Conservation (phyloP, 2,329 filamentous ascomycete species). For the Xylaria sp. region DNA sequence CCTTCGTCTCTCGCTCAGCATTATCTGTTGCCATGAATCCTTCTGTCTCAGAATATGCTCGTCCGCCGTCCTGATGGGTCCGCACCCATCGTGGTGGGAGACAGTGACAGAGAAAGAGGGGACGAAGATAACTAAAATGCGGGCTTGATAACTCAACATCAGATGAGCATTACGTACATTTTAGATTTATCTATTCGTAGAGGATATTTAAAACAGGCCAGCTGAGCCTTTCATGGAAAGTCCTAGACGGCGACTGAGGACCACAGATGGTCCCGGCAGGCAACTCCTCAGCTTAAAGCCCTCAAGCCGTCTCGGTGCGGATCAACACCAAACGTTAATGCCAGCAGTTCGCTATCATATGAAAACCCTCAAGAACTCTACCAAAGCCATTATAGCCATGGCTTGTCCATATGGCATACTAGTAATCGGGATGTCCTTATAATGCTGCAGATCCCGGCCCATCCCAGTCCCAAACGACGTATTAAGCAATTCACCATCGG, state of each 20-base stretch:
- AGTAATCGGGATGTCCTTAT: constrained; percentile 79
- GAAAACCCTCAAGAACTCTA: constrained; percentile 75
- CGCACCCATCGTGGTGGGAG: no score
- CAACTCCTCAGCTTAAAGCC: neutral
- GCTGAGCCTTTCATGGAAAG: neutral
- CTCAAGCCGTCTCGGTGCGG: neutral
- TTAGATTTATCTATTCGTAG: neutral
- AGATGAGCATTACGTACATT: neutral
- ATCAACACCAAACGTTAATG: neutral
- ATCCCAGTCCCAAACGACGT: constrained; percentile 84
- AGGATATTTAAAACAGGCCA: neutral
- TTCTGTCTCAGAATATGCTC: no score
- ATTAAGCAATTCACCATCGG: constrained; percentile 75
- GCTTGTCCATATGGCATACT: constrained; percentile 88
- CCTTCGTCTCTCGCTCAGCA: no score
- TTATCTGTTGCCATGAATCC: no score
- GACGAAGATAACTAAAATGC: no score
- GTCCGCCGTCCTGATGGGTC: no score
- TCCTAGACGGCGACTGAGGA: neutral
- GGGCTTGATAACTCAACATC: no score
- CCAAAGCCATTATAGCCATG: constrained; percentile 85
- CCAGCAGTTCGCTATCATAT: constrained; percentile 43
- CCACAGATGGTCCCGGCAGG: neutral
- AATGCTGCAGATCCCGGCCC: constrained; percentile 78
- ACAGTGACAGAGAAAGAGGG: no score